Conservation (phyloP, 1,284 basidiomycete species). For the Cryptococcus hybrid region DNA sequence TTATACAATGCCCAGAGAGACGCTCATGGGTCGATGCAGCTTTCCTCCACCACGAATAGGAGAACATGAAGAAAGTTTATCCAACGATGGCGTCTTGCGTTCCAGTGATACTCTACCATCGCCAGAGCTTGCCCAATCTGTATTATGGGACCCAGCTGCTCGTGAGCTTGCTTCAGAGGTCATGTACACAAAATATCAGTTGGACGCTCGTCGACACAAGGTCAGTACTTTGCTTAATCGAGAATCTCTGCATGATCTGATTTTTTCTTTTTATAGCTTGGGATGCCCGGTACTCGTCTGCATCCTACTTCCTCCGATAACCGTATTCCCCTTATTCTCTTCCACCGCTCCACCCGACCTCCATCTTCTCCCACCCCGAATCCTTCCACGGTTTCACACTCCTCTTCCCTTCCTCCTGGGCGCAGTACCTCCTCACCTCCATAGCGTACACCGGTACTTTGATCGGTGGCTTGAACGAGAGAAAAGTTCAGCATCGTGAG, state of each 20-base stretch:
- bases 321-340: conserved; percentile 73
- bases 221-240: conserved; percentile 49
- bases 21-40: conserved; percentile 4
- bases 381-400: conserved; percentile 78
- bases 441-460: conserved; percentile 75
- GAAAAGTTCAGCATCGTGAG: conserved; percentile 73
- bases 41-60: conserved; percentile 27
- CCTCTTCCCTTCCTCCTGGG: conserved; percentile 74
- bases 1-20: no score
- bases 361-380: conserved; percentile 26
- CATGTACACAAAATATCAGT: conserved; percentile 72
- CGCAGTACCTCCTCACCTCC: conserved; percentile 79
- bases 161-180: conserved; percentile 62
- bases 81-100: conserved; percentile 7
- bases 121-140: conserved; percentile 59
- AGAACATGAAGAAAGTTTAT: not conserved
- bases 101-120: conserved; percentile 58
- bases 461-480: conserved; percentile 74
- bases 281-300: conserved; percentile 62
- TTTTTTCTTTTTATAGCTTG: not conserved
- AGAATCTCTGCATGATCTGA: not conserved
- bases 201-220: conserved; percentile 73
- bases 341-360: conserved; percentile 67
- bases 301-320: conserved; percentile 68
- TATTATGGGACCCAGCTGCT: conserved; percentile 66